phyloP scores from a whole-genome alignment of 2,329 filamentous ascomycete genomes.

The Ophiosphaerella herpotricha region DNA sequence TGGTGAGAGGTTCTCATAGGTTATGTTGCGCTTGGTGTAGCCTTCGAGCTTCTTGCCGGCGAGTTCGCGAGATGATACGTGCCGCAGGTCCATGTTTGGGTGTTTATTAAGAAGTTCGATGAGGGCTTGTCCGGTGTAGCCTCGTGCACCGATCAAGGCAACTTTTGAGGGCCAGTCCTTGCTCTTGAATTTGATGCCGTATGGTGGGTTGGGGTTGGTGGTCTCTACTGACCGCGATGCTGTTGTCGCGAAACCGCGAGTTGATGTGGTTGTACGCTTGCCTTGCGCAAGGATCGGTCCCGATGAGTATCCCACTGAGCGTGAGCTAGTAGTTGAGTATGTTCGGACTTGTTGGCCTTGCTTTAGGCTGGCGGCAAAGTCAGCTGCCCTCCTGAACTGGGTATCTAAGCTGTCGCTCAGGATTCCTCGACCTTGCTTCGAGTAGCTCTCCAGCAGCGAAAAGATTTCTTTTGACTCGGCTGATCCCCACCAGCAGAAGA shows the following conservation, averaged over 20 bases:
- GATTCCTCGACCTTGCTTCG: conserved; percentile 80
- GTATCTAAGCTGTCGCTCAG: conserved; percentile 87
- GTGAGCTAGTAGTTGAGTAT: conserved; percentile 61
- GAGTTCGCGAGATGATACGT: conserved; percentile 93
- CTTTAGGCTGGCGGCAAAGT: conserved; percentile 66
- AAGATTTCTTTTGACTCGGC: conserved; percentile 81
- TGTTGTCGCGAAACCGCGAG: conserved; percentile 63
- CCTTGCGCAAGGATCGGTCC: conserved; percentile 30
- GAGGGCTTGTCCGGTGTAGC: conserved; percentile 91
- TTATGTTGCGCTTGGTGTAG: conserved; percentile 88
- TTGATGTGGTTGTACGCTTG: conserved; percentile 41
- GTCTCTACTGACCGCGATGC: conserved; percentile 47
- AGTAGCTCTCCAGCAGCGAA: conserved; percentile 83
- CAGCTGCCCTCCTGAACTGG: conserved; percentile 78
- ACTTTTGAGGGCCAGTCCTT: conserved; percentile 79
- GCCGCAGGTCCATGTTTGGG: conserved; percentile 83
- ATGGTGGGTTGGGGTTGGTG: conserved; percentile 87
- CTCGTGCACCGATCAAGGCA: conserved; percentile 86
- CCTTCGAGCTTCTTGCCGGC: conserved; percentile 84
- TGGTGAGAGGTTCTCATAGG: conserved; percentile 85
- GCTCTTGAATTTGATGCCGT: conserved; percentile 85
- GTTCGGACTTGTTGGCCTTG: conserved; percentile 66
- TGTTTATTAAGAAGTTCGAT: conserved; percentile 86
- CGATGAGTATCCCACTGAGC: conserved; percentile 28
- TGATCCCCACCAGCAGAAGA: conserved; percentile 95